phyloP scores from a whole-genome alignment of 2,329 filamentous ascomycete species.

The Cladorrhinum sp. region DNA sequence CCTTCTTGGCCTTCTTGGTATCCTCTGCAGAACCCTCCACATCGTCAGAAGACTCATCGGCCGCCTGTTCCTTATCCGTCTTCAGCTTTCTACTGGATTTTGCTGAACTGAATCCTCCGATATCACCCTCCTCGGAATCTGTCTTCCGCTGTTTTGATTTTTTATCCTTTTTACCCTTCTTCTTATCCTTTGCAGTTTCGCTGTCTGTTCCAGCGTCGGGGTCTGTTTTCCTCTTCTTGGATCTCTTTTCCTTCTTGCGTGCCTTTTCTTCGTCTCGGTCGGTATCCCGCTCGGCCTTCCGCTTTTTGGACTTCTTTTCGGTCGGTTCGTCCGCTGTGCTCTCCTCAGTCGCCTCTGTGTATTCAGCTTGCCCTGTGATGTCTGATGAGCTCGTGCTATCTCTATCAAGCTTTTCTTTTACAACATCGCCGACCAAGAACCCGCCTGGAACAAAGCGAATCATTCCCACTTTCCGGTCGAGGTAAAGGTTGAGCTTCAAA shows the following conservation, averaged over 20 bases:
- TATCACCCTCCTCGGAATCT: constrained; percentile 35
- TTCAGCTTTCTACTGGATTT: constrained; percentile 33
- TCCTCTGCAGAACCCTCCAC: constrained; percentile 6
- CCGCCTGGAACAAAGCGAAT: constrained; percentile 90
- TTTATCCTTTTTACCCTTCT: constrained; percentile 40
- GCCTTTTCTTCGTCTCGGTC: constrained; percentile 26
- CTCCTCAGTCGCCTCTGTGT: constrained; percentile 26
- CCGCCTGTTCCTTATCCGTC: constrained; percentile 23
- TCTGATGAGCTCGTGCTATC: constrained; percentile 11
- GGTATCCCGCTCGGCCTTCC: constrained; percentile 24
- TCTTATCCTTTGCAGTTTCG: constrained; percentile 26
- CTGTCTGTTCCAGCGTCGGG: constrained; percentile 32
- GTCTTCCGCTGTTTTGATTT: constrained; percentile 51
- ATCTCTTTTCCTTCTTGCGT: constrained; percentile 44
- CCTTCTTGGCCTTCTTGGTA: constrained; percentile 23
- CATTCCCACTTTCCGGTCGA: constrained; percentile 71
- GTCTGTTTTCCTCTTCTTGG: constrained; percentile 50
- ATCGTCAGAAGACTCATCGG: constrained; percentile 1
- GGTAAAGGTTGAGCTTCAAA: constrained; percentile 69
- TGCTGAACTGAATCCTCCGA: constrained; percentile 32
- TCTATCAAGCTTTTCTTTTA: constrained; percentile 44
- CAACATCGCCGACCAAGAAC: constrained; percentile 58
- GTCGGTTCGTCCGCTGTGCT: constrained; percentile 26
- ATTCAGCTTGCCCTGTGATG: constrained; percentile 17
- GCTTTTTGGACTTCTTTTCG: constrained; percentile 30